Percentiles rank a stretch among this genome's conserved stretches.
Evolutionary conservation across 345 rosid genomes (phyloP).

Genomic region (Odontarrhena argentea): DNA sequence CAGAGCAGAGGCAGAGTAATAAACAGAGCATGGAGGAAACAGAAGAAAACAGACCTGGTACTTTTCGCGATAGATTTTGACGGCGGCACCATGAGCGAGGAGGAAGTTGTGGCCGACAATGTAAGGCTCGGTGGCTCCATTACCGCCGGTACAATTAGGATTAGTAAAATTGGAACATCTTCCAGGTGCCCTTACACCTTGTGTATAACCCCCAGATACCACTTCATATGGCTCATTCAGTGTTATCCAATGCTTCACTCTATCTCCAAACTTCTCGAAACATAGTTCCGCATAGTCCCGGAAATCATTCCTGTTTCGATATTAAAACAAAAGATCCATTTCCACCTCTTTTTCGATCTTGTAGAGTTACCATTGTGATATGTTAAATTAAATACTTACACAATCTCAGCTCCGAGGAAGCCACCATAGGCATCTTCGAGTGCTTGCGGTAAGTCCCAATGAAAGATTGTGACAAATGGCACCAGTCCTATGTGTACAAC

Average conservation of each 20-base stretch:
- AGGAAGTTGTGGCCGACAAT: conserved; percentile 26
- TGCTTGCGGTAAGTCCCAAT: conserved; percentile 49
- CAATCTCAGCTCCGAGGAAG: too few relatives aligned
- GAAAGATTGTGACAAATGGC: conserved; percentile 51
- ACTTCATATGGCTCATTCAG: conserved; percentile 47
- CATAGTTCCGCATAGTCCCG: conserved; percentile 48
- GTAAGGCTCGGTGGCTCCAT: conserved; percentile 45
- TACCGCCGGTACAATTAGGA: conserved; percentile 38
- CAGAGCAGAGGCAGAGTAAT: too few relatives aligned
- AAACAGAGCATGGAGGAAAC: conserved; percentile 33
- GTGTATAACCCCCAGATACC: conserved; percentile 33
- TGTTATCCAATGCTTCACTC: conserved; percentile 45
- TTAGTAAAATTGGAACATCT: conserved; percentile 39
- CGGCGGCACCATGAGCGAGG: too few relatives aligned
- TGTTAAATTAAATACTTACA: conserved; percentile 39
- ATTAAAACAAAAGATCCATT: neutral
- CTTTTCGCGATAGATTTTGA: neutral
- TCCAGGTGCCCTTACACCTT: conserved; percentile 42
- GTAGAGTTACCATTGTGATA: neutral
- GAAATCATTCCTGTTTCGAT: conserved; percentile 43
- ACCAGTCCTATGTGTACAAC: conserved; percentile 34
- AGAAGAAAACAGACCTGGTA: conserved; percentile 33
- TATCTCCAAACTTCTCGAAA: conserved; percentile 23
- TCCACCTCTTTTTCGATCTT: neutral
- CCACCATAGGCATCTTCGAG: too few relatives aligned